Evolutionary conservation across 2,329 filamentous ascomycete species (phyloP), one percentile per base, ranked within the genome.

Genomic region (Botrytis pseudocinerea): DNA sequence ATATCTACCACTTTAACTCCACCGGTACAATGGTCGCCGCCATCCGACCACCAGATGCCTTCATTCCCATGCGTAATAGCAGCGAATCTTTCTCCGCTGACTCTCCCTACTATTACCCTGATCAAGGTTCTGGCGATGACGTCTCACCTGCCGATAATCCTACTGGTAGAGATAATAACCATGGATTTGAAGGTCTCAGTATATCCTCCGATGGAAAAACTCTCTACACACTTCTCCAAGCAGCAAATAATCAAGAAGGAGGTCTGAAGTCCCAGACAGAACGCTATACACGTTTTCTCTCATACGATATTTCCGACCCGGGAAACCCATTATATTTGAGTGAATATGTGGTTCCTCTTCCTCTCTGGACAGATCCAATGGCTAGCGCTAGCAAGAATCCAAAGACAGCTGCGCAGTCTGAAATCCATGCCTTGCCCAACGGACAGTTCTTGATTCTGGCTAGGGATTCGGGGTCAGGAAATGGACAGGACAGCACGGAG

Each of bases 171-270:
- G 84, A 86, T 71, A 93, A 94, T 80, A 94, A 94, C 80, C 91
- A 93, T 79, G 91, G 92, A n/a, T 88, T 93, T 66, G 92, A 94
- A 81, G 91, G 89, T 0, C 81, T 94, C 66, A 91, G 89, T 0
- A 81, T 87, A n/a, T 89, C 87, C 5, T 83, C 86, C 0, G 88
- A 92, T 76, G 90, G 90, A 16, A 89, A 88, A 74, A 88, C 84
- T 2, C 83, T 93, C 18, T 93, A 88, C 78, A 86, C 87, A 1
- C 84, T 93, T 73, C 83, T 93, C 35, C 91, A 94, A 79, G 89
- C 88, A 1, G 90, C 91, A 0, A 82, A 89, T 7, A 85, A 87
- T 73, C 89, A 91, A 77, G 88, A 91, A 75, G 90, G 90, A 62
- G 89, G 88, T 16, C 82, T 85, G 63, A 85, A 85, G 68, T 87